Evolutionary conservation across 768 basidiomycete species (phyloP).

Genomic region (Flagelloscypha sp.): DNA sequence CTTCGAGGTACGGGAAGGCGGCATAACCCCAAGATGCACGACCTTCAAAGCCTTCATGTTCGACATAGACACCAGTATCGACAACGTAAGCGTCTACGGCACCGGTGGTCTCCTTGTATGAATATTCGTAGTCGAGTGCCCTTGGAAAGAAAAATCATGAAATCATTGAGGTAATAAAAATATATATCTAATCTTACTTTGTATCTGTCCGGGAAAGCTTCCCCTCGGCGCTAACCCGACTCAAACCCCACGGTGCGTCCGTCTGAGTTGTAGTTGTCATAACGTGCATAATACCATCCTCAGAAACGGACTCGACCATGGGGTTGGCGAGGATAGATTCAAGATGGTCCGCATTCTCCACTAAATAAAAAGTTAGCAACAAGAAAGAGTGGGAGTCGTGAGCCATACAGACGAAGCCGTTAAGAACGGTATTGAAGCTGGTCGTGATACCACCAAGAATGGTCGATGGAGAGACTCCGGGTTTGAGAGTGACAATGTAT

Average conservation of each 20-base stretch:
- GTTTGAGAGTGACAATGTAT: constrained; percentile 18
- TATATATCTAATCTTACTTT: constrained; percentile 21
- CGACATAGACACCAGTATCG: no score
- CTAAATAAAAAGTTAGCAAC: no score
- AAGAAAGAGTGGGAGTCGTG: no score
- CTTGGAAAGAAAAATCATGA: constrained; percentile 32
- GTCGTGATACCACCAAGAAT: no score
- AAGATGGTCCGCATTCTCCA: constrained; percentile 16
- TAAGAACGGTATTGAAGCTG: constrained; percentile 13
- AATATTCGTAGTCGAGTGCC: no score
- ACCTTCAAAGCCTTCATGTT: constrained; percentile 31
- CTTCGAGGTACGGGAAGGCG: constrained; percentile 23
- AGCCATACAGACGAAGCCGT: constrained; percentile 18
- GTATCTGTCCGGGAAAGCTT: no score
- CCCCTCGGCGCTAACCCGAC: no score
- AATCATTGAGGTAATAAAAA: constrained; percentile 23
- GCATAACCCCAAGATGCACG: constrained; percentile 33
- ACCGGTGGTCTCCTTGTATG: no score
- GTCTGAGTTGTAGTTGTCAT: constrained; percentile 12
- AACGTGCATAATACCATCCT: constrained; percentile 22
- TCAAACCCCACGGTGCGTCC: no score
- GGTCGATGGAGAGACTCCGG: no score
- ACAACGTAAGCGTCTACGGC: no score
- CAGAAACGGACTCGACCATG: constrained; percentile 20
- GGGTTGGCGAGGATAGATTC: constrained; percentile 17